Base-by-base conservation (phyloP, 2,329 filamentous ascomycete genomes). In the Camillea tinctor region DNA sequence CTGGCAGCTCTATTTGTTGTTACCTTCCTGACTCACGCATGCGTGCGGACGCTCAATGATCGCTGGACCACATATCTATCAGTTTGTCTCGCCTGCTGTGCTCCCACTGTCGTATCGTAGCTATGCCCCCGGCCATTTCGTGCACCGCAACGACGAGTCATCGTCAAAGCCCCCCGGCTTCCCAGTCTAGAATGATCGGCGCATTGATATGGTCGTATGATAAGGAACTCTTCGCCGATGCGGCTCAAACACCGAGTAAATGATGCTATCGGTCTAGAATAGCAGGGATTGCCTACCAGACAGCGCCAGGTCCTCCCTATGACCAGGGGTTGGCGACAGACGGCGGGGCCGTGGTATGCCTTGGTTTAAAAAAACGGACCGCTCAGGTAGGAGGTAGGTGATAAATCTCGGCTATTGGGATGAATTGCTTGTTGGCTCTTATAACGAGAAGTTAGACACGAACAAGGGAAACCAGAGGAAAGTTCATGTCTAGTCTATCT, bases 251-350 rank as follows among this genome's bases (percentile, higher is more conserved):
- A 69, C 72, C 50, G 67, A 68, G 68, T 75, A 78, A 11, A 78
- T 51, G 58, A 77, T 71, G 57, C 71, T 74, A 66, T 77, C 76
- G 23, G 71, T 69, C 67, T 77, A 75, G 71, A 77, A 78, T 8
- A 76, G 59, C 17, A 77, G 71, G 17, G 77, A 64, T 60, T 74
- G 72, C 44, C 64, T 55, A 40, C 74, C 24, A 26, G 24, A 72
- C 4, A 71, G 69, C 21, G 64, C 64, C 49, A 77, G 70, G 59
- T 74, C 72, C 55, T 74, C 69, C n/a, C 75, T 74, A 77, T 19
- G 77, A 64, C 72, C 75, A 77, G 1, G 71, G 68, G 6, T 66
- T 58, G 20, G 74, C 64, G 21, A 77, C 67, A 64, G 76, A 77
- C 0, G 61, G 23, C 4, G 24, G 24, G 24, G 76, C 78, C 15